Evolutionary conservation across 352 stramenopile species (phyloP).

Genomic region (Phytophthora multivora): DNA sequence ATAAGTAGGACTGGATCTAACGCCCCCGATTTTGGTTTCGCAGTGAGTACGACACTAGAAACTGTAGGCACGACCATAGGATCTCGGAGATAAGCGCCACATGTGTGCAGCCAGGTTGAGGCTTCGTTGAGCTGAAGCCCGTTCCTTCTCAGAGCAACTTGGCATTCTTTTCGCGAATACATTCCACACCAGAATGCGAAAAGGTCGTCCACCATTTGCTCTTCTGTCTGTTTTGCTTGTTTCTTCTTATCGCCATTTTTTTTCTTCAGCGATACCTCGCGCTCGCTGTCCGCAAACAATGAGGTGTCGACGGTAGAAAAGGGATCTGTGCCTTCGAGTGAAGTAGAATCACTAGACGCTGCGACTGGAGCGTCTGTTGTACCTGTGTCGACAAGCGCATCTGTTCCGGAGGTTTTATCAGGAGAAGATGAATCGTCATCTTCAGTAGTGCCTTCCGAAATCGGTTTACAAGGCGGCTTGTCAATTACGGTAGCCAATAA

Average conservation of each 20-base stretch:
- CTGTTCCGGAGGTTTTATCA: neutral
- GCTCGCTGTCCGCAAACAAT: constrained; percentile 34
- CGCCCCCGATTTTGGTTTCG: constrained; percentile 37
- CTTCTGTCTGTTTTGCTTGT: constrained; percentile 25
- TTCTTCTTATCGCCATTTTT: constrained; percentile 23
- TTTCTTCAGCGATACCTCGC: constrained; percentile 27
- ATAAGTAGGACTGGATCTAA: constrained; percentile 79
- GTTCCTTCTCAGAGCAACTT: constrained; percentile 59
- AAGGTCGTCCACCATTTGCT: constrained; percentile 48
- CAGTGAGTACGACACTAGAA: constrained; percentile 33
- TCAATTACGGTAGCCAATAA: constrained; percentile 45
- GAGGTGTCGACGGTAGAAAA: constrained; percentile 43
- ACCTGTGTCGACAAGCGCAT: neutral
- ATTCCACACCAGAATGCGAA: constrained; percentile 64
- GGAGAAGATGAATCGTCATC: neutral
- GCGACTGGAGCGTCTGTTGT: constrained; percentile 1
- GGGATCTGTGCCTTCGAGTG: constrained; percentile 23
- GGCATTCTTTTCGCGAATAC: constrained; percentile 61
- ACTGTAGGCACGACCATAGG: constrained; percentile 48
- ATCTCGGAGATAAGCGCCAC: constrained; percentile 49
- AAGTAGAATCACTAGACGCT: constrained; percentile 9
- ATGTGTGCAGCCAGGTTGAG: constrained; percentile 49
- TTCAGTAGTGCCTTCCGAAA: constrained; percentile 7
- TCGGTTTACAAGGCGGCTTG: constrained; percentile 19
- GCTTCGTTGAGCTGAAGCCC: constrained; percentile 46